Evolutionary conservation across 1,284 basidiomycete genomes (phyloP).

Genomic region (Microbotryum saponariae): DNA sequence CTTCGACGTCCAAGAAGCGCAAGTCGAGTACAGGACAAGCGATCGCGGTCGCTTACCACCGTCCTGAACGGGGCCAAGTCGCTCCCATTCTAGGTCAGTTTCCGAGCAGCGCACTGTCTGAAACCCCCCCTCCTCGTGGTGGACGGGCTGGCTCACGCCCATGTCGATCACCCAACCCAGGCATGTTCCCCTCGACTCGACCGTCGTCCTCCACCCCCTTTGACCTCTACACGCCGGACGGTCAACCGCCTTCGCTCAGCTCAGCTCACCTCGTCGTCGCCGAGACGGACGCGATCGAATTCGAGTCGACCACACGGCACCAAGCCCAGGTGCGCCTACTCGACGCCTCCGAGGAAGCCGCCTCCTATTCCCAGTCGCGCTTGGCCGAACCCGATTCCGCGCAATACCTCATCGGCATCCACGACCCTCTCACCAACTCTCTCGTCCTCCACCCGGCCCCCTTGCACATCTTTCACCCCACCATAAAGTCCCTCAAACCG

Average conservation of each 20-base stretch:
- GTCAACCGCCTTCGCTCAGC: not conserved
- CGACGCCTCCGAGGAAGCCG: not conserved
- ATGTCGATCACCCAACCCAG: conserved; percentile 2
- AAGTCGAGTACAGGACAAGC: no score
- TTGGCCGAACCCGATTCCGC: conserved; percentile 4
- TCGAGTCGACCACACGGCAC: conserved; percentile 2
- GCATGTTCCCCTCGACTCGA: conserved; percentile 19
- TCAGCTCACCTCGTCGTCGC: conserved; percentile 15
- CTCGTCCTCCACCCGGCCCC: conserved; percentile 61
- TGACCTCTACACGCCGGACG: conserved; percentile 13
- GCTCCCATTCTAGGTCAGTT: no score
- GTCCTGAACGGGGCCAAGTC: no score
- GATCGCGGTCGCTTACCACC: no score
- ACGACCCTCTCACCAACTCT: conserved; percentile 60
- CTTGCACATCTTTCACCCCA: conserved; percentile 64
- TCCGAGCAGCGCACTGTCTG: no score
- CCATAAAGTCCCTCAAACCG: conserved; percentile 68
- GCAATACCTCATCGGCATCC: conserved; percentile 44
- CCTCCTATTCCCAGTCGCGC: conserved; percentile 6
- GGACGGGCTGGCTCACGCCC: no score
- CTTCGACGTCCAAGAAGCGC: no score
- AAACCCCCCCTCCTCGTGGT: no score
- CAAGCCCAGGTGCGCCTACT: not conserved
- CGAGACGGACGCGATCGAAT: conserved; percentile 28
- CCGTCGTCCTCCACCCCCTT: conserved; percentile 23